Base-by-base conservation (phyloP, 176 grass and related monocot genomes). In the Echinochloa phyllopogon region DNA sequence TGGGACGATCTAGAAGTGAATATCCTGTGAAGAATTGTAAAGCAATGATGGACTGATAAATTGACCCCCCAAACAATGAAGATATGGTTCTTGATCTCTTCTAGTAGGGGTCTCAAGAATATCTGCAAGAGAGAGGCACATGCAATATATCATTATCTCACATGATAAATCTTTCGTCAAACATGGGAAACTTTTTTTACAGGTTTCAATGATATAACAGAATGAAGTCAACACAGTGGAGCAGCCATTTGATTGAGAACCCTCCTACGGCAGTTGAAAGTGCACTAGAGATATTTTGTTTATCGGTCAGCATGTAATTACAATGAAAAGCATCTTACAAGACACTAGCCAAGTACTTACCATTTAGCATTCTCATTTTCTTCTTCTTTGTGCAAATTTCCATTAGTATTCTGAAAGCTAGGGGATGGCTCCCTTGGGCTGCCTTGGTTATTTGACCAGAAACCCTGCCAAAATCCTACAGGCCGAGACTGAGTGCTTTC, bases 401-500 rank as follows among this genome's bases (percentile, higher is more conserved):
- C 89, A 78, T 92, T 98, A 24, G 40, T 47, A 87, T 77, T 84
- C 60, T 90, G 82, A 48, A 59, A 86, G 49, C 9, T 78, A 52
- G 81, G 70, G 20, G 78, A 38, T 23, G 69, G 60, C 20, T 88
- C 83, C 74, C 58, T 82, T 36, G 79, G 40, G 63, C 56, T 93
- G 82, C 84, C 76, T 38, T 78, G 83, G n/a, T 92, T 88, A 52
- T 92, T 76, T 85, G 94, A 62, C 63, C 92, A 91, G 45, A 98
- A 94, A 51, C 89, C 83, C 68, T 87, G 91, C 96, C 93, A 98
- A 16, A 92, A 91, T 85, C 91, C 74, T 65, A 81, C 71, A 27
- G 87, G 64, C 20, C 79, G 75, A 73, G 83, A 80, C 38, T 71
- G 77, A 48, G 59, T n/a, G 70, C 21, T 80, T 83, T 88, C 91